Base-by-base conservation (phyloP, 1,284 basidiomycete genomes). In the Rhodotorula sp. region DNA sequence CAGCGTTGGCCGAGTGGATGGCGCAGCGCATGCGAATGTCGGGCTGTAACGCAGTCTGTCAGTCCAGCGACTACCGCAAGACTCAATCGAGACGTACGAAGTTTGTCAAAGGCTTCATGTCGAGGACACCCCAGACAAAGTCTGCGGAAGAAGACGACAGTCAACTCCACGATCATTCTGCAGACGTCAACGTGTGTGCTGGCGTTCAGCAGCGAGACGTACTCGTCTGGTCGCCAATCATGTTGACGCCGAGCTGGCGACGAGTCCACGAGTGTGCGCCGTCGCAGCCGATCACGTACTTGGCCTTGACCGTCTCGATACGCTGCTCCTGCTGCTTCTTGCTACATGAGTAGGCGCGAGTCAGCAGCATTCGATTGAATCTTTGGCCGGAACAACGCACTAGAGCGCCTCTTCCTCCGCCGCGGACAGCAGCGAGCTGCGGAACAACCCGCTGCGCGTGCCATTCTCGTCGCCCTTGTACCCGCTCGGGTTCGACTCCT, bases 211-310 rank as follows among this genome's bases (percentile, higher is more conserved):
- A 34, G 34, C 34, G 34, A 34, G 34, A 34, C 34, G 34, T 34
- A 34, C 34, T 34, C 0, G 70, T 76, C 63, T 70, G 67, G 78
- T 91, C 90, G 25, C 91, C 91, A 72, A 90, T 87, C 77, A 92
- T 89, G 4, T 84, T 79, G 57, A 92, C 88, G 5, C 85, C 85
- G n/a, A 91, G 82, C 3, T 83, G 77, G 73, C 88, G 88, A 45
- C 91, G 85, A 10, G 91, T 89, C 90, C 90, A 92, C 4, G 90
- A 91, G 81, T 92, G 90, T 0, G 90, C 91, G 13, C 79, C 89
- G 78, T 90, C 89, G 42, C 85, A 83, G 2, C 88, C 88, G 54
- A 90, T 83, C 7, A 89, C 85, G 68, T 85, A 89, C 78, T 86
- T 88, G 12, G 88, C 86, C 70, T 84, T 80, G 9, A 88, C 84